Evolutionary conservation across 2,329 filamentous ascomycete genomes (phyloP).

Genomic region (Coniochaeta ligniaria): DNA sequence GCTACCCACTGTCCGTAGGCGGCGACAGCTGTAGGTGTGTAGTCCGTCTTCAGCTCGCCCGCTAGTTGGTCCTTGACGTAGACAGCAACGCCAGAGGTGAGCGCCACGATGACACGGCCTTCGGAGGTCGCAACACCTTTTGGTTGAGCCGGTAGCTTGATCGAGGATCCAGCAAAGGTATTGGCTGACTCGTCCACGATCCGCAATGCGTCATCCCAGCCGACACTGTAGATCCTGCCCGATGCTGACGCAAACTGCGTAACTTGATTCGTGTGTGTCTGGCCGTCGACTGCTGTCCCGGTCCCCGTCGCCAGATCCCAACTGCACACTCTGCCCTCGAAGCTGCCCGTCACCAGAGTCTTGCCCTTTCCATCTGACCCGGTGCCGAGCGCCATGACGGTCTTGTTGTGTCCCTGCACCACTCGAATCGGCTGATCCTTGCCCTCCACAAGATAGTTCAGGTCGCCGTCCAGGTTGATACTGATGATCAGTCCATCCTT

Average conservation of each 20-base stretch:
- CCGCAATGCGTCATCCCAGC: constrained; percentile 89
- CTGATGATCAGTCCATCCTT: constrained; percentile 85
- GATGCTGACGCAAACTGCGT: constrained; percentile 60
- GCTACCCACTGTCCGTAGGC: constrained; percentile 62
- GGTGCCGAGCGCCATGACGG: constrained; percentile 68
- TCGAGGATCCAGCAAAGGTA: constrained; percentile 64
- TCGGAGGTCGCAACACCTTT: constrained; percentile 58
- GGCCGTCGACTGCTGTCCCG: constrained; percentile 68
- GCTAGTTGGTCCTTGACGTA: constrained; percentile 56
- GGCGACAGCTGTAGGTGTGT: constrained; percentile 64
- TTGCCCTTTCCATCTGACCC: constrained; percentile 48
- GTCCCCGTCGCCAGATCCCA: constrained; percentile 72
- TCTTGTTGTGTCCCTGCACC: constrained; percentile 85
- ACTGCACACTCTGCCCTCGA: constrained; percentile 77
- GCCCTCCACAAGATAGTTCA: constrained; percentile 79
- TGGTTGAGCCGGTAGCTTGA: constrained; percentile 71
- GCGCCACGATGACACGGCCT: constrained; percentile 49
- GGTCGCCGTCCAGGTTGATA: constrained; percentile 77
- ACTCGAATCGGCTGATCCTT: constrained; percentile 61
- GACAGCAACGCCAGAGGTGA: constrained; percentile 41
- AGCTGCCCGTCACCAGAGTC: constrained; percentile 82
- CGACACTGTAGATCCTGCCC: constrained; percentile 72
- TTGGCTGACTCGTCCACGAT: constrained; percentile 67
- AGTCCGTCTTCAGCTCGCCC: constrained; percentile 51
- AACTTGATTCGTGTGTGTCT: constrained; percentile 79